These are phyloP conservation scores for Saxophila tyrrhenica DNA, from an alignment of 495 filamentous ascomycete genomes.

Conservation along the genomic window DNA sequence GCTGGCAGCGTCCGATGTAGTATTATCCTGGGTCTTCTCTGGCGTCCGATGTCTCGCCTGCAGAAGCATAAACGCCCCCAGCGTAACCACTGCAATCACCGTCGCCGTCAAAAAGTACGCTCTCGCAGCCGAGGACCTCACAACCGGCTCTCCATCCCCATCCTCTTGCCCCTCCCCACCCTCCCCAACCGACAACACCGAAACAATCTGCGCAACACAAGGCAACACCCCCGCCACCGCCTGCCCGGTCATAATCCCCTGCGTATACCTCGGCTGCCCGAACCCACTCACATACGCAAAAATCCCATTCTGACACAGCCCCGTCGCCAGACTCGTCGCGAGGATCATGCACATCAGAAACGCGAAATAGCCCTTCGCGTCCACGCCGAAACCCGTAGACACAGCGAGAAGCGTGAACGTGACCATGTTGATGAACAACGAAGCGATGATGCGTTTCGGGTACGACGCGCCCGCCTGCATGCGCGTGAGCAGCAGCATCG, in stretches of 20 bases:
- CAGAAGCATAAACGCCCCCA: constrained; percentile 53
- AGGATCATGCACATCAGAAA: constrained; percentile 83
- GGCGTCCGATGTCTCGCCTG: constrained; percentile 36
- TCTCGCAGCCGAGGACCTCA: constrained; percentile 61
- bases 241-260: constrained; percentile 94
- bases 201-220: constrained; percentile 71
- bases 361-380: constrained; percentile 55
- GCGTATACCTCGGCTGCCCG: constrained; percentile 72
- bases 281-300: constrained; percentile 87
- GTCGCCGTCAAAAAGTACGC: constrained; percentile 88
- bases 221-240: constrained; percentile 86
- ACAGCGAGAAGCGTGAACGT: constrained; percentile 66
- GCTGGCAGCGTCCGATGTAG: constrained; percentile 32
- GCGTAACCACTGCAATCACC: constrained; percentile 42
- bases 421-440: constrained; percentile 59
- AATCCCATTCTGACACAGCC: constrained; percentile 83
- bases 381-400: constrained; percentile 55
- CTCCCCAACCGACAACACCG: constrained; percentile 65
- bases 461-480: constrained; percentile 73
- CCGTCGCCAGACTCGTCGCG: constrained; percentile 61
- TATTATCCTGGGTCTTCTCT: constrained; percentile 10
- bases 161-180: constrained; percentile 26
- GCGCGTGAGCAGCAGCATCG: constrained; percentile 62
- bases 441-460: constrained; percentile 63
- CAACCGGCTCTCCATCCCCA: constrained; percentile 17